Evolutionary conservation across 441 rosid species (phyloP).

Genomic region (Macaranga tanarius): DNA sequence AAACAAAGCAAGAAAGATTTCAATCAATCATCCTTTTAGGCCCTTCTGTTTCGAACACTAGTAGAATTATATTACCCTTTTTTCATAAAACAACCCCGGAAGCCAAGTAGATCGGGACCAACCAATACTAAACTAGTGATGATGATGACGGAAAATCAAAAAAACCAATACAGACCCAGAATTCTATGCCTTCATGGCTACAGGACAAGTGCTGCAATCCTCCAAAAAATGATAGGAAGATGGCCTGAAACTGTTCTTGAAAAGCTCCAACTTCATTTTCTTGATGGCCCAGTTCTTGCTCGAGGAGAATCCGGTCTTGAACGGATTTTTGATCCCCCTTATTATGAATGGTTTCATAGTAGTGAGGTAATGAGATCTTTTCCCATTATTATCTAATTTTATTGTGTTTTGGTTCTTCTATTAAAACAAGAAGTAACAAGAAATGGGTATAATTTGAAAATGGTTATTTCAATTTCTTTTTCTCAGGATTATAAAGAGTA

Average conservation of each 20-base stretch:
- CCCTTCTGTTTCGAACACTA: neutral
- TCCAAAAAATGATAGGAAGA: slow-evolving; percentile 29
- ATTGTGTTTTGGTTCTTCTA: neutral
- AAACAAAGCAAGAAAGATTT: neutral
- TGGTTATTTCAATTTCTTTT: neutral
- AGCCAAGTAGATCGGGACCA: neutral
- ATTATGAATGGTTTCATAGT: slow-evolving; percentile 25
- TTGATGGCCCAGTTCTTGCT: slow-evolving; percentile 49
- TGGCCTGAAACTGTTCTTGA: slow-evolving; percentile 44
- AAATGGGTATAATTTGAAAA: neutral
- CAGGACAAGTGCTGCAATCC: slow-evolving; percentile 56
- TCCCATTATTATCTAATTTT: neutral
- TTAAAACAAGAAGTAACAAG: neutral
- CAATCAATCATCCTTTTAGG: neutral
- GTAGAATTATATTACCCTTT: no score
- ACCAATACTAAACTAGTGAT: neutral
- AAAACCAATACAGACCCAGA: slow-evolving; percentile 36
- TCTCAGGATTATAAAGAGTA: slow-evolving; percentile 50
- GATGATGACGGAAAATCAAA: slow-evolving; percentile 10
- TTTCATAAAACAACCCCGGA: slow-evolving; percentile 3
- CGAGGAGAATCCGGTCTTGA: slow-evolving; percentile 28
- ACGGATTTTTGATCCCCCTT: slow-evolving; percentile 30
- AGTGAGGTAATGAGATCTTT: slow-evolving; percentile 11
- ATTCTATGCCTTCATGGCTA: slow-evolving; percentile 65
- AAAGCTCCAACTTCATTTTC: slow-evolving; percentile 48